phyloP scores from a whole-genome alignment of 805 yeast species.

The Schizosaccharomyces japonicus region DNA sequence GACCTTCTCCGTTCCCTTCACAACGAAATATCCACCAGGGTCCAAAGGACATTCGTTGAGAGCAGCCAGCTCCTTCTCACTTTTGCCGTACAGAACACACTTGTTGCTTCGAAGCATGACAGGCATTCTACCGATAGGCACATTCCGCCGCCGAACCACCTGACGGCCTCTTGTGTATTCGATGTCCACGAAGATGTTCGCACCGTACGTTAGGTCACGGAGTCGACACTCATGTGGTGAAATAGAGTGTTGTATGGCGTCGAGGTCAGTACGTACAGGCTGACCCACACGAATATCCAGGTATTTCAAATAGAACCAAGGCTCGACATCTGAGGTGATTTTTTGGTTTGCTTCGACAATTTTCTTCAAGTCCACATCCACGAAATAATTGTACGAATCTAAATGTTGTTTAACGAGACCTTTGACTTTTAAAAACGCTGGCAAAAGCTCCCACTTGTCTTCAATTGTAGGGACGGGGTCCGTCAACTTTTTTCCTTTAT shows the following conservation, averaged over 20 bases:
- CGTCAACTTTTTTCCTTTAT: slow-evolving; percentile 63
- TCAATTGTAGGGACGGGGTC: slow-evolving; percentile 54
- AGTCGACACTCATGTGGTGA: slow-evolving; percentile 84
- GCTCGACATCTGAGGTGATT: slow-evolving; percentile 84
- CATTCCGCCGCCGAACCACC: slow-evolving; percentile 66
- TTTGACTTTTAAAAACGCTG: slow-evolving; percentile 85
- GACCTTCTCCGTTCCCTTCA: slow-evolving; percentile 93
- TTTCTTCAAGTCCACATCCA: slow-evolving; percentile 76
- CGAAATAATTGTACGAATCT: slow-evolving; percentile 93
- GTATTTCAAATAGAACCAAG: slow-evolving; percentile 81
- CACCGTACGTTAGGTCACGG: slow-evolving; percentile 81
- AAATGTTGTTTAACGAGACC: slow-evolving; percentile 92
- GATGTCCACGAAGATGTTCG: slow-evolving; percentile 88
- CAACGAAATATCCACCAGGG: slow-evolving; percentile 96
- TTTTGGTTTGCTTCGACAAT: slow-evolving; percentile 76
- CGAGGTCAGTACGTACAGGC: slow-evolving; percentile 19
- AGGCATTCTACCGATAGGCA: slow-evolving; percentile 97
- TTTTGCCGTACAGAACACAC: slow-evolving; percentile 60
- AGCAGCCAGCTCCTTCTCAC: slow-evolving; percentile 65
- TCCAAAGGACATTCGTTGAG: slow-evolving; percentile 88
- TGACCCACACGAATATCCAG: slow-evolving; percentile 74
- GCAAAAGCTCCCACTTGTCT: slow-evolving; percentile 90
- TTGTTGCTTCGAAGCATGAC: slow-evolving; percentile 85
- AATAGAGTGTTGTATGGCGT: slow-evolving; percentile 15
- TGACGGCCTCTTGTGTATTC: slow-evolving; percentile 90